Percentiles rank a stretch among this genome's conserved stretches.
These are phyloP conservation scores for Bruguiera gymnorhiza DNA, from an alignment of 345 rosid species.

Conservation along the genomic window DNA sequence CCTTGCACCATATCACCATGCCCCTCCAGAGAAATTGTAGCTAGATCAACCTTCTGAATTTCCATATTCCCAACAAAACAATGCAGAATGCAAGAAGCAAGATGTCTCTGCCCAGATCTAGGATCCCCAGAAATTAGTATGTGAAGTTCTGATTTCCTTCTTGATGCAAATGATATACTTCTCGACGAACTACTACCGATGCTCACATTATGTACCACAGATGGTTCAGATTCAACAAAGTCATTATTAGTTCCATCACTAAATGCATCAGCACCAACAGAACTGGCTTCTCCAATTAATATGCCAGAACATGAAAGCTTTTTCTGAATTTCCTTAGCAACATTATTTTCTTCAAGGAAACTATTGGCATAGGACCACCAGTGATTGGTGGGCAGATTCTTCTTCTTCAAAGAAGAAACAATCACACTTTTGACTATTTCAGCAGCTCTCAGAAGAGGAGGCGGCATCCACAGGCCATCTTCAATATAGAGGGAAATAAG, in stretches of 20 bases:
- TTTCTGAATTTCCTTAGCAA: slow-evolving; percentile 53
- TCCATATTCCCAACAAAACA: slow-evolving; percentile 77
- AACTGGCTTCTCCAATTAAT: slow-evolving; percentile 46
- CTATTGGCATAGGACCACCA: slow-evolving; percentile 67
- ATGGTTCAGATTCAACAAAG: slow-evolving; percentile 30
- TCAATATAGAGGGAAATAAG: slow-evolving; percentile 75
- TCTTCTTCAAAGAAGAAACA: slow-evolving; percentile 51
- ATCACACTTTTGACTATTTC: slow-evolving; percentile 51
- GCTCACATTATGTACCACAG: slow-evolving; percentile 27
- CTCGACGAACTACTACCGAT: slow-evolving; percentile 25
- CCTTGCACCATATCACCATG: slow-evolving; percentile 87
- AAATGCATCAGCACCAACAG: slow-evolving; percentile 37
- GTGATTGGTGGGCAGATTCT: slow-evolving; percentile 41
- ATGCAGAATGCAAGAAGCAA: slow-evolving; percentile 87
- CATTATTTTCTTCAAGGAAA: slow-evolving; percentile 60
- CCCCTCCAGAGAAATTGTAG: slow-evolving; percentile 90
- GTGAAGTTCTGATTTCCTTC: slow-evolving; percentile 61
- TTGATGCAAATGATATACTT: slow-evolving; percentile 38
- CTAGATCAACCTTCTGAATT: slow-evolving; percentile 86
- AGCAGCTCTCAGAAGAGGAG: slow-evolving; percentile 63
- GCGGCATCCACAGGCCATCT: slow-evolving; percentile 78
- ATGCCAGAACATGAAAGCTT: slow-evolving; percentile 59
- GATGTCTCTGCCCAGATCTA: slow-evolving; percentile 88
- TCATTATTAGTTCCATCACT: slow-evolving; percentile 34
- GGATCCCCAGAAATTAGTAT: slow-evolving; percentile 74